phyloP scores from a whole-genome alignment of 2,329 filamentous ascomycete genomes.

The Aspergillus sp. region DNA sequence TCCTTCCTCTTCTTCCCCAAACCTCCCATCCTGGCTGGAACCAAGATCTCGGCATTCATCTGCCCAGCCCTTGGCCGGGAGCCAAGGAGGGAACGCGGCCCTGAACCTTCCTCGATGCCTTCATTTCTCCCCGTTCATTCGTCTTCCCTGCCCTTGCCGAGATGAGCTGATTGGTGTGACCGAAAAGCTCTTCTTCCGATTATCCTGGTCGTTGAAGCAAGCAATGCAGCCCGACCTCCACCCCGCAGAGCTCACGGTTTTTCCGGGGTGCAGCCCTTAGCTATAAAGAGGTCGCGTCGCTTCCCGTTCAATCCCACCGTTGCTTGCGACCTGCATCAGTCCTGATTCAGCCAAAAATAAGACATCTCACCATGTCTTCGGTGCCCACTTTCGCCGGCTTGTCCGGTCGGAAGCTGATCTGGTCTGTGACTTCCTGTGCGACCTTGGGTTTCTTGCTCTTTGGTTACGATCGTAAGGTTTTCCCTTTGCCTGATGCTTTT shows the following conservation, averaged over 20 bases:
- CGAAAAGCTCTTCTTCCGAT: background rate
- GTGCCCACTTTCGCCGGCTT: constrained; percentile 11
- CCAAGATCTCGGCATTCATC: constrained; percentile 3
- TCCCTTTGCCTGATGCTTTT: too few species aligned
- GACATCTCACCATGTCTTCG: constrained; percentile 1
- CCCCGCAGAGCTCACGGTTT: background rate
- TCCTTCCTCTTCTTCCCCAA: background rate
- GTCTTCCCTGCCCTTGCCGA: background rate
- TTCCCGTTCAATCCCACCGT: background rate
- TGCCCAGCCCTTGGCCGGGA: constrained; percentile 9
- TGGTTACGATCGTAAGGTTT: constrained; percentile 10
- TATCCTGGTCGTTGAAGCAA: background rate
- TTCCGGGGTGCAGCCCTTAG: background rate
- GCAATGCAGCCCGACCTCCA: background rate
- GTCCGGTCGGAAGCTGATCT: constrained; percentile 8
- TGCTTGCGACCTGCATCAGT: background rate
- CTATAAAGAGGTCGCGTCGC: background rate
- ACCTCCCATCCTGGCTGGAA: background rate
- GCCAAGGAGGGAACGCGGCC: background rate
- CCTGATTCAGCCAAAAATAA: background rate
- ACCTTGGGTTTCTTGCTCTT: constrained; percentile 16
- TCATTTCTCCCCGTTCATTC: constrained; percentile 1
- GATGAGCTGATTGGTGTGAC: background rate
- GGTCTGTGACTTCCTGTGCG: constrained; percentile 9
- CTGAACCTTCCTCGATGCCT: too few species aligned